Percentiles rank a stretch among this genome's conserved stretches.
These are phyloP conservation scores for Cystobasidium slooffiae DNA, from an alignment of 1,284 basidiomycete species.

Conservation along the genomic window DNA sequence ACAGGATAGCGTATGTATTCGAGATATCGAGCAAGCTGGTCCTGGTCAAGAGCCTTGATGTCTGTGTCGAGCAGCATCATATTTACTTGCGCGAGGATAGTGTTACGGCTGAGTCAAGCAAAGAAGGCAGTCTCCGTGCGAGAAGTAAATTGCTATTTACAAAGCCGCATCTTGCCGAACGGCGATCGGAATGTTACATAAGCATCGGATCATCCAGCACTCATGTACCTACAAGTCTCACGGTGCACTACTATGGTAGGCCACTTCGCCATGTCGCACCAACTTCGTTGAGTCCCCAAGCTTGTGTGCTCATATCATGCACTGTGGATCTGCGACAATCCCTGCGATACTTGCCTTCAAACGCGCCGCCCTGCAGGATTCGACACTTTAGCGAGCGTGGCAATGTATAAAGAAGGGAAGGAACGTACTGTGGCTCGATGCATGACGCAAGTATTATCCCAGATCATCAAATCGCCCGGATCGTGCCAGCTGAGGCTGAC, in stretches of 20 bases:
- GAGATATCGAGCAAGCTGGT: conserved; percentile 14
- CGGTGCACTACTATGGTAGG: conserved; percentile 1
- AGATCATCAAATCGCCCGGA: conserved; percentile 1
- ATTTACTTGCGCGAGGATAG: background rate
- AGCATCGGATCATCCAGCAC: too few species aligned
- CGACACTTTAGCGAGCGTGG: background rate
- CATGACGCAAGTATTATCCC: conserved; percentile 1
- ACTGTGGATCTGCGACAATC: conserved; percentile 1
- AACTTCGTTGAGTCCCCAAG: background rate
- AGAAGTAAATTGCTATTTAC: too few species aligned
- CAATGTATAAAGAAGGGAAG: background rate
- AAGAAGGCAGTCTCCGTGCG: too few species aligned
- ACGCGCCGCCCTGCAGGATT: background rate
- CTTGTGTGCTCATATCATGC: conserved; percentile 4
- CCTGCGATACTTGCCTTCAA: background rate
- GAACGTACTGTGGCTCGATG: conserved; percentile 1
- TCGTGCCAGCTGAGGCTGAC: background rate
- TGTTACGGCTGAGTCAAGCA: background rate
- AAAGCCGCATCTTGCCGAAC: too few species aligned
- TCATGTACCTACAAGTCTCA: too few species aligned
- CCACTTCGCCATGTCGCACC: conserved; percentile 10
- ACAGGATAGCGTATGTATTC: background rate
- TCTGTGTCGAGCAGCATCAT: conserved; percentile 12
- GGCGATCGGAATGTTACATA: too few species aligned
- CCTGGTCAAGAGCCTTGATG: background rate